phyloP scores from a whole-genome alignment of 169 alveolate genomes.

The Plasmodium knowlesi region DNA sequence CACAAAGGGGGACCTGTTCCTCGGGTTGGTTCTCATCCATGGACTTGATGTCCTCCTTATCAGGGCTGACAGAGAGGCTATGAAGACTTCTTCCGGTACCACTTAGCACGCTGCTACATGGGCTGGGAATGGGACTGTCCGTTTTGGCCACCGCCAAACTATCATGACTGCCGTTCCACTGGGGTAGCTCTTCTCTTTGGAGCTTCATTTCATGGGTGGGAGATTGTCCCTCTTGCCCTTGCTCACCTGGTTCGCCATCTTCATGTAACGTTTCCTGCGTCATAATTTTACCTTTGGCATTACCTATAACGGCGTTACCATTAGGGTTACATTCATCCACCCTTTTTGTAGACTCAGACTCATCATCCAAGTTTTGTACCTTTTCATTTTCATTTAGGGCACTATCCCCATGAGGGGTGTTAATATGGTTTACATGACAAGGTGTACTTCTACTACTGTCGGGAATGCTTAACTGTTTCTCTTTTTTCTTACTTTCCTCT shows the following conservation, averaged over 20 bases:
- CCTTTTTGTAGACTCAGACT: not conserved
- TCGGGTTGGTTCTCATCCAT: not conserved
- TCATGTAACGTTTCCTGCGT: not conserved
- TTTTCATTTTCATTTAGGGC: not conserved
- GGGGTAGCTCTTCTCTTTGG: not conserved
- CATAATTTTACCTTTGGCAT: not conserved
- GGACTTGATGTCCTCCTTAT: not conserved
- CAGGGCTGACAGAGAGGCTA: not conserved
- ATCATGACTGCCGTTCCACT: not conserved
- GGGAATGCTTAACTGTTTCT: not conserved
- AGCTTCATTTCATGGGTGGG: not conserved
- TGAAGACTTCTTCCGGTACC: not conserved
- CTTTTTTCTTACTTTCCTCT: conserved; percentile 42
- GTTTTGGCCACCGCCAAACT: not conserved
- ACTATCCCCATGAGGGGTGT: not conserved
- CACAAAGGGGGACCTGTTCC: not conserved
- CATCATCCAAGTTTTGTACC: not conserved
- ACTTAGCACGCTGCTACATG: not conserved
- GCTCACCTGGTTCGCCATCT: not conserved
- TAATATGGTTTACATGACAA: not conserved
- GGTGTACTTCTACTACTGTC: not conserved
- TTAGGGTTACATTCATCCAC: not conserved
- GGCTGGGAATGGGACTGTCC: not conserved
- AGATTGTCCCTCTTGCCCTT: not conserved
- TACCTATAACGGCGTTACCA: not conserved